phyloP scores from a whole-genome alignment of 495 filamentous ascomycete species.

The Penicillium ochrochloron region DNA sequence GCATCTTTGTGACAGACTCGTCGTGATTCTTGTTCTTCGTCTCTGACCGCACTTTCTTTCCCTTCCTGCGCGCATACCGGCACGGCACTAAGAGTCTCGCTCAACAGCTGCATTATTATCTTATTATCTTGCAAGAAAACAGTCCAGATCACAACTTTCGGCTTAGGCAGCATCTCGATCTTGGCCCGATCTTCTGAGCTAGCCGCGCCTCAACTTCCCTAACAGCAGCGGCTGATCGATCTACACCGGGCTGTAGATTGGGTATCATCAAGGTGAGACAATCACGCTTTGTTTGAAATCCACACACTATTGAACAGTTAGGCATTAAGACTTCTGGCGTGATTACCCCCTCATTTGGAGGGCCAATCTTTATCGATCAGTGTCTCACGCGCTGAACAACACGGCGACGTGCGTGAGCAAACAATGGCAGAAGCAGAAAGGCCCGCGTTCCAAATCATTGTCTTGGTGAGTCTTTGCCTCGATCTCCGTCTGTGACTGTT shows the following conservation, averaged over 20 bases:
- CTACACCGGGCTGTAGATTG: not conserved
- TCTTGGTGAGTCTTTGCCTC: slow-evolving; percentile 65
- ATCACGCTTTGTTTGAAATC: slow-evolving; percentile 6
- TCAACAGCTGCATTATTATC: not conserved
- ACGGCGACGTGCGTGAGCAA: not conserved
- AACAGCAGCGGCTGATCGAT: slow-evolving; percentile 4
- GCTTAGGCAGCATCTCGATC: slow-evolving; percentile 2
- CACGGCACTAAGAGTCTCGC: not conserved
- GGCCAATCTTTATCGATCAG: not conserved
- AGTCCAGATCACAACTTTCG: slow-evolving; percentile 17
- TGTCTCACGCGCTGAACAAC: slow-evolving; percentile 18
- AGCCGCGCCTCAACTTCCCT: slow-evolving; percentile 11
- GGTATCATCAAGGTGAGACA: slow-evolving; percentile 15
- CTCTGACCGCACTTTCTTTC: slow-evolving; percentile 3
- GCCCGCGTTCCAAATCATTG: slow-evolving; percentile 75
- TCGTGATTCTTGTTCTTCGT: not conserved
- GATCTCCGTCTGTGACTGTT: not conserved
- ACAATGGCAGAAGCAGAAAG: slow-evolving; percentile 30
- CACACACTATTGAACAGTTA: not conserved
- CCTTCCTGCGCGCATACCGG: not conserved
- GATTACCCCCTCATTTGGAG: not conserved
- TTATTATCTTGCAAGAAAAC: not conserved
- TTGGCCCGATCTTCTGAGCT: not conserved
- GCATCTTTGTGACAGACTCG: not conserved
- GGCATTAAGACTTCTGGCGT: not conserved